Evolutionary conservation across 495 filamentous ascomycete species (phyloP), one percentile per base, ranked within the genome.

Genomic region (Bacidia gigantensis): DNA sequence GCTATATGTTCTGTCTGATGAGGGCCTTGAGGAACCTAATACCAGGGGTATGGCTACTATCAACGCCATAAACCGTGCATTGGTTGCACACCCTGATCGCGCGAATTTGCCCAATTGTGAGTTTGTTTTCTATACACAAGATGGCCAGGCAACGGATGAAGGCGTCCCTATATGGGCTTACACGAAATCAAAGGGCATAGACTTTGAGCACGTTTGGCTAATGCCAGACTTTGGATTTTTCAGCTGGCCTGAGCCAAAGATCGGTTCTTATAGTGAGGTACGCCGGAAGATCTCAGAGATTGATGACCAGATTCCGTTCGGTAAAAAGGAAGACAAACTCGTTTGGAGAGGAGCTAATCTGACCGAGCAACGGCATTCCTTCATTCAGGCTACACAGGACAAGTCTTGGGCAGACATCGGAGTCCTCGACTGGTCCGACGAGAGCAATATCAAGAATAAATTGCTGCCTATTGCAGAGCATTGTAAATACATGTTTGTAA

Each of bases 401-500:
- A 35, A 35, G 14, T 5, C 5, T 35, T 35, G 29, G 29, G 29
- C 29, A 35, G 29, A 35, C 29, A 35, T 35, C 14, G 14, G 29
- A 35, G 29, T 35, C 29, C 29, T 35, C 5, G 29, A 35, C 29
- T 35, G 29, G 29, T 35, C 14, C 29, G 29, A 35, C 29, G 14
- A 35, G 29, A 35, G 7, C 7, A 35, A 35, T 35, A 35, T 35
- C 29, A 35, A 35, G 29, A 35, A 35, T 5, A 35, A 35, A 5
- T 14, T 35, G 5, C 29, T 35, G 29, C 61, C 65, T 1, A 74
- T 78, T 39, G 69, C 74, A 41, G 76, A 83, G n/a, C 72, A 79
- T 51, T 83, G 80, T 56, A 62, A 65, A 9, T 84, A 80, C 56
- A 71, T 73, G 65, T 81, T 75, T 58, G 59, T 80, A 12, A 71